Evolutionary conservation across 495 filamentous ascomycete genomes (phyloP), one percentile per base, ranked within the genome.

Genomic region (Acidomyces sp.): DNA sequence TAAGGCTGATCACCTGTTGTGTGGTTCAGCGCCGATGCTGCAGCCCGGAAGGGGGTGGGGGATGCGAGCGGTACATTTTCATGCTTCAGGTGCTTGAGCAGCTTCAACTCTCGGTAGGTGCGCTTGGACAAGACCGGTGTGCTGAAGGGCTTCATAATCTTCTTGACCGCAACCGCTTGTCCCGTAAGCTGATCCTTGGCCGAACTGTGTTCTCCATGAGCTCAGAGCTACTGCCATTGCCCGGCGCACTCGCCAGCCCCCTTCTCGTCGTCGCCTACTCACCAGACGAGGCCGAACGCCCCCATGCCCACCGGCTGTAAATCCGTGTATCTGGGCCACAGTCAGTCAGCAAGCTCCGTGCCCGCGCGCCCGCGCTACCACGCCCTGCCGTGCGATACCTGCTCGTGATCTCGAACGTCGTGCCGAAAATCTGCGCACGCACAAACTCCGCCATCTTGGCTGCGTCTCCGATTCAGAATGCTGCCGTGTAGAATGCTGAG

Each of bases 121-220:
- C 90, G 70, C 70, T 97, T 97, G 16, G 90, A 90, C 28, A 97
- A 66, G 31, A 97, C 90, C 4, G 90, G 90, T 9, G 90, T 97
- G 69, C 85, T 93, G 66, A 97, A 97, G 5, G 90, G 90, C 70
- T 97, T 97, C 92, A 97, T 96, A 56, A 97, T 97, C 71, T 97
- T 97, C 75, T 97, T 97, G 53, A 97, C 85, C 22, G 90, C 90
- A 43, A 97, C 90, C 56, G 83, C 83, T 58, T 93, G 85, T 53
- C 69, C 78, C 37, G 92, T 96, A 59, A 97, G 85, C 70, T 95
- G 85, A 60, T 97, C 90, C 65, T 81, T 88, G 43, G 90, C 90
- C 32, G 90, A 94, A 64, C 90, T 97, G 57, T 50, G 34, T 24
- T 3, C 31, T 1, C 10, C 13, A 26, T 16, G 22, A 37, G 31